Evolutionary conservation across 805 yeast species (phyloP).

Genomic region (Henningerozyma blattae): DNA sequence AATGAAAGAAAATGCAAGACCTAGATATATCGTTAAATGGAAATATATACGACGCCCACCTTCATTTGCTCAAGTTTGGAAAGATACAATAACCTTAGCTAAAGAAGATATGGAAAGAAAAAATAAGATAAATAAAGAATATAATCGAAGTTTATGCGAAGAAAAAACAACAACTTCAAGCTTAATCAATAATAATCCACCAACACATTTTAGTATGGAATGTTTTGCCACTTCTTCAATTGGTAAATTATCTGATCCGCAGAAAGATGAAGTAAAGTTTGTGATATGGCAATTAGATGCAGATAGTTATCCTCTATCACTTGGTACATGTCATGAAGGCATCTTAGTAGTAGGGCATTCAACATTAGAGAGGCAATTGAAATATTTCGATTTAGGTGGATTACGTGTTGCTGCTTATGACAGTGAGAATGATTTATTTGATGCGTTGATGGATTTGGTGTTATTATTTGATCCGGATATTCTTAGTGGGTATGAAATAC

Average conservation of each 20-base stretch:
- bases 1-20: conserved; percentile 1
- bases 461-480: conserved; percentile 75
- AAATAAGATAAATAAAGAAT: background rate
- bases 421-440: conserved; percentile 49
- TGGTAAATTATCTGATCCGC: conserved; percentile 51
- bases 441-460: conserved; percentile 42
- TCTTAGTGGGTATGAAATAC: conserved; percentile 74
- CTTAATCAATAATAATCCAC: conserved; percentile 5
- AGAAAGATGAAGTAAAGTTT: conserved; percentile 40
- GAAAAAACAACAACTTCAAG: background rate
- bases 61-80: conserved; percentile 23
- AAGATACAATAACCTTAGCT: background rate
- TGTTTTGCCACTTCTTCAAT: conserved; percentile 49
- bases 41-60: conserved; percentile 42
- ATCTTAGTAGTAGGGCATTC: conserved; percentile 13
- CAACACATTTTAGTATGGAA: conserved; percentile 57
- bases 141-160: background rate
- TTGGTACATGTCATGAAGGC: conserved; percentile 29
- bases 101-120: conserved; percentile 4
- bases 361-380: background rate
- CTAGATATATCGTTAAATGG: conserved; percentile 25
- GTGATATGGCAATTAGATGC: conserved; percentile 56
- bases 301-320: conserved; percentile 25
- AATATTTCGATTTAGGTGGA: too few relatives aligned
- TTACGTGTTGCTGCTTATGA: conserved; percentile 28